phyloP scores from a whole-genome alignment of 164 flowering plant genomes.

The Houttuynia cordata region DNA sequence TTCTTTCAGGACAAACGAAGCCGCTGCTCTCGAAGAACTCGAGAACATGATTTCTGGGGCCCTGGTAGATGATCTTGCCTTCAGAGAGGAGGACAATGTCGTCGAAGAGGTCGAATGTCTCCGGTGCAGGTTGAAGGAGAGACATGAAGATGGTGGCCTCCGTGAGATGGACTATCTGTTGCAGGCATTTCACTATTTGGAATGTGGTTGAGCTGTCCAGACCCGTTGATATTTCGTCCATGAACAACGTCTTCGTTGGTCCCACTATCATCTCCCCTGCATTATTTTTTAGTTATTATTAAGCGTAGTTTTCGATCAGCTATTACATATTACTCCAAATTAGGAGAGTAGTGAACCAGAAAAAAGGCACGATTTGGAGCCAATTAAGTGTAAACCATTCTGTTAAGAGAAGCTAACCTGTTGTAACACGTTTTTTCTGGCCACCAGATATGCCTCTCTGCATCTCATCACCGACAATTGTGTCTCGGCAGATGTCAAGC shows the following conservation, averaged over 20 bases:
- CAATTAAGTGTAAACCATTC: too few species aligned
- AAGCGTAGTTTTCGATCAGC: too few species aligned
- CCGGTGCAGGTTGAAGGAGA: constrained; percentile 93
- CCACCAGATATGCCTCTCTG: constrained; percentile 90
- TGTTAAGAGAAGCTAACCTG: constrained; percentile 66
- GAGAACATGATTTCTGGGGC: constrained; percentile 67
- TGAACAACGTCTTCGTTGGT: constrained; percentile 80
- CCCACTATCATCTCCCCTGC: constrained; percentile 98
- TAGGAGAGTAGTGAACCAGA: too few species aligned
- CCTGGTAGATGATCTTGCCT: constrained; percentile 84
- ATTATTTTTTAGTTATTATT: too few species aligned
- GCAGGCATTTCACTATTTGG: constrained; percentile 92
- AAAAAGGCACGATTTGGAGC: too few species aligned
- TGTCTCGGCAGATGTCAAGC: constrained; percentile 83
- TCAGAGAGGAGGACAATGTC: constrained; percentile 80
- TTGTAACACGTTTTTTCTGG: constrained; percentile 84
- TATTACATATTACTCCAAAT: too few species aligned
- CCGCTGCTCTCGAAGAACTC: constrained; percentile 83
- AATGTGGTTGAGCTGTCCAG: constrained; percentile 95
- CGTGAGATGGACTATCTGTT: constrained; percentile 75
- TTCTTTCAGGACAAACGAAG: constrained; percentile 77
- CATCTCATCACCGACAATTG: constrained; percentile 91
- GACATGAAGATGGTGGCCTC: constrained; percentile 85
- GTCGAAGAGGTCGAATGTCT: constrained; percentile 89
- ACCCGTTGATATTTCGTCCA: constrained; percentile 99